A percentile compares a stretch with the other conserved stretches of the same genome.
Conservation (phyloP, 164 flowering plant species). For the Vitis rotundifolia region DNA sequence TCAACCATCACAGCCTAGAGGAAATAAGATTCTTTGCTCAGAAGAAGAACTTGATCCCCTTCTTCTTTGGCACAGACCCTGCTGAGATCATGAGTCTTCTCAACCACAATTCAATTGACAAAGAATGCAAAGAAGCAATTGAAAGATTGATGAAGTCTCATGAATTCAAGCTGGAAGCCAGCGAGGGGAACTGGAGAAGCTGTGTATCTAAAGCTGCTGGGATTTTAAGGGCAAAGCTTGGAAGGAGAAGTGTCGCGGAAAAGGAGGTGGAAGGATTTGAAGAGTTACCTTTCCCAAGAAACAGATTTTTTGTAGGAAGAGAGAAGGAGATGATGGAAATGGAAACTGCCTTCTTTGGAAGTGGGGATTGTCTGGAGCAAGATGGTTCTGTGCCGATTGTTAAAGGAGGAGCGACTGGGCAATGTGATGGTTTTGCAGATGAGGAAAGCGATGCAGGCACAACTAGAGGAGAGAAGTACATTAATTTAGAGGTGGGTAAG, state of each 20-base stretch:
- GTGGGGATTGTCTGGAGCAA: constrained; percentile 40
- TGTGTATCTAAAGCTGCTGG: constrained; percentile 59
- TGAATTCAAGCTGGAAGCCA: constrained; percentile 70
- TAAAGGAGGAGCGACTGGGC: constrained; percentile 47
- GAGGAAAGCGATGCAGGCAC: constrained; percentile 51
- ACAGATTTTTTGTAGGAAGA: constrained; percentile 71
- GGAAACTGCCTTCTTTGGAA: constrained; percentile 63
- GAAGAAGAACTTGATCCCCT: constrained; percentile 81
- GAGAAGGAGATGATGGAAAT: constrained; percentile 77
- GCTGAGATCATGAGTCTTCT: constrained; percentile 43
- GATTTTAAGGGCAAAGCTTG: constrained; percentile 65
- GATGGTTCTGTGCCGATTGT: constrained; percentile 23
- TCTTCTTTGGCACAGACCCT: constrained; percentile 55
- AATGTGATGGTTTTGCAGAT: constrained; percentile 67
- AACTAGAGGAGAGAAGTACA: constrained; percentile 45
- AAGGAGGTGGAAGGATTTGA: constrained; percentile 45
- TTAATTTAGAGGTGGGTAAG: constrained; percentile 64
- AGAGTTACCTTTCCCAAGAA: constrained; percentile 73
- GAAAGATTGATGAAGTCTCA: constrained; percentile 60
- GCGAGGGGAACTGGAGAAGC: constrained; percentile 74
- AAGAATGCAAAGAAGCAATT: constrained; percentile 69
- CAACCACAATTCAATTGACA: constrained; percentile 48
- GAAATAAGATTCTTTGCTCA: constrained; percentile 86
- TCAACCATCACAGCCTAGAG: constrained; percentile 61
- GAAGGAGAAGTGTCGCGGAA: constrained; percentile 61